A percentile compares a stretch with the other conserved stretches of the same genome.
Conservation (phyloP, 768 basidiomycete species). For the Krasilnikovozyma curviuscula region DNA sequence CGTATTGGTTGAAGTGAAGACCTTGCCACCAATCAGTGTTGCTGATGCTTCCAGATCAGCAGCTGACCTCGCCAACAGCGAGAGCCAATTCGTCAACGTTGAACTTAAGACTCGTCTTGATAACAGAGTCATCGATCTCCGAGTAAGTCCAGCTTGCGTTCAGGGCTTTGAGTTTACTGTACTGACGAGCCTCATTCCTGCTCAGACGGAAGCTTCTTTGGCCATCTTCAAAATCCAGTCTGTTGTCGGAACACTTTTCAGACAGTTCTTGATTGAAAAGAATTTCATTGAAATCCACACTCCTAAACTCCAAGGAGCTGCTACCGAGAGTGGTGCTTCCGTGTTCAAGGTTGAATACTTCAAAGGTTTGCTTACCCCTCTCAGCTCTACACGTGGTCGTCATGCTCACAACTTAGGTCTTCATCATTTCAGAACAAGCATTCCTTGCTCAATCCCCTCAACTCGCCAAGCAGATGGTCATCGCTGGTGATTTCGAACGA, state of each 20-base stretch:
- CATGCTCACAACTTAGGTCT: neutral
- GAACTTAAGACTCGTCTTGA: slow-evolving; percentile 84
- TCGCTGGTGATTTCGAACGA: slow-evolving; percentile 92
- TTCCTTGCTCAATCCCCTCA: slow-evolving; percentile 95
- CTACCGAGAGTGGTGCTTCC: slow-evolving; percentile 87
- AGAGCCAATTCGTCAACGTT: slow-evolving; percentile 40
- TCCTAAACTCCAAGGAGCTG: slow-evolving; percentile 89
- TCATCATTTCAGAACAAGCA: slow-evolving; percentile 44
- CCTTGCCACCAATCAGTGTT: slow-evolving; percentile 65
- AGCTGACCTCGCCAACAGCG: slow-evolving; percentile 32
- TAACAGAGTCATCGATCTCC: slow-evolving; percentile 79
- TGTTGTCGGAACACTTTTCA: slow-evolving; percentile 73
- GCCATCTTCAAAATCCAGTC: slow-evolving; percentile 83
- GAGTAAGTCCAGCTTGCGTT: slow-evolving; percentile 35
- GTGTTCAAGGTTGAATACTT: slow-evolving; percentile 98
- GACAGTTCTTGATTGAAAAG: slow-evolving; percentile 49
- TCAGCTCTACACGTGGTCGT: too few species aligned
- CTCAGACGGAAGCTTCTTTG: slow-evolving; percentile 88
- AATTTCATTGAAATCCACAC: slow-evolving; percentile 91
- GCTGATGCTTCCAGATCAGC: slow-evolving; percentile 83
- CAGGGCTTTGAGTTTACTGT: neutral
- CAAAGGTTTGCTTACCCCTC: slow-evolving; percentile 42
- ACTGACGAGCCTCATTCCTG: neutral
- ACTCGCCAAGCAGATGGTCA: slow-evolving; percentile 96
- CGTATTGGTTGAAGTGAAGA: slow-evolving; percentile 59